These are phyloP conservation scores for Entophlyctis helioformis DNA, from an alignment of 192 early-diverging fungal species.

Conservation along the genomic window DNA sequence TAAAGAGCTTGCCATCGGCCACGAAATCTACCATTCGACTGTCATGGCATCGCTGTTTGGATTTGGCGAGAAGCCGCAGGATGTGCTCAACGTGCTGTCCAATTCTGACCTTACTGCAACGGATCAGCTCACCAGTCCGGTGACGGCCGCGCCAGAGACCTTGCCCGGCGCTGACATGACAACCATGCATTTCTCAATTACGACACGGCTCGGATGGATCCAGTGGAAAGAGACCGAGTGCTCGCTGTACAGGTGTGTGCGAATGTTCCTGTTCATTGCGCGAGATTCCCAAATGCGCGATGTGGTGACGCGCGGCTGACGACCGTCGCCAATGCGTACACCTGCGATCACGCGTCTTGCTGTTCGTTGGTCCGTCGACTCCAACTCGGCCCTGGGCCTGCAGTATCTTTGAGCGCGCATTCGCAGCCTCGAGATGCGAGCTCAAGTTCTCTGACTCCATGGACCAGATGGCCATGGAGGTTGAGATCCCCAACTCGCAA, in stretches of 20 bases:
- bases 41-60: too few relatives aligned
- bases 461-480: slow-evolving; percentile 30
- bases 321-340: background rate
- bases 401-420: slow-evolving; percentile 33
- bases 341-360: background rate
- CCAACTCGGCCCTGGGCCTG: background rate
- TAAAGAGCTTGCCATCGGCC: too few relatives aligned
- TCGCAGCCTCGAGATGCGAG: slow-evolving; percentile 26
- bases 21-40: too few relatives aligned
- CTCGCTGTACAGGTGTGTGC: slow-evolving; percentile 16
- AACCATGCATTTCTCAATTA: slow-evolving; percentile 25
- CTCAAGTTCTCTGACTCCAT: slow-evolving; percentile 27
- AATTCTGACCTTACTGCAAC: too few relatives aligned
- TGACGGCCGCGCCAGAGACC: slow-evolving; percentile 9
- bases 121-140: too few relatives aligned
- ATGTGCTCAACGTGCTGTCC: too few relatives aligned
- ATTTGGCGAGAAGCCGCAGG: too few relatives aligned
- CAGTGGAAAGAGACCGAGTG: slow-evolving; percentile 37
- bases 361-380: too few relatives aligned
- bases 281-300: background rate
- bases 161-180: slow-evolving; percentile 22
- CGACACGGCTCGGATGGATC: slow-evolving; percentile 37
- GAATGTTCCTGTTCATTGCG: background rate
- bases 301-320: background rate
- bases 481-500: slow-evolving; percentile 34